phyloP scores from a whole-genome alignment of 2,329 filamentous ascomycete species.

The Trichoderma atroviride region DNA sequence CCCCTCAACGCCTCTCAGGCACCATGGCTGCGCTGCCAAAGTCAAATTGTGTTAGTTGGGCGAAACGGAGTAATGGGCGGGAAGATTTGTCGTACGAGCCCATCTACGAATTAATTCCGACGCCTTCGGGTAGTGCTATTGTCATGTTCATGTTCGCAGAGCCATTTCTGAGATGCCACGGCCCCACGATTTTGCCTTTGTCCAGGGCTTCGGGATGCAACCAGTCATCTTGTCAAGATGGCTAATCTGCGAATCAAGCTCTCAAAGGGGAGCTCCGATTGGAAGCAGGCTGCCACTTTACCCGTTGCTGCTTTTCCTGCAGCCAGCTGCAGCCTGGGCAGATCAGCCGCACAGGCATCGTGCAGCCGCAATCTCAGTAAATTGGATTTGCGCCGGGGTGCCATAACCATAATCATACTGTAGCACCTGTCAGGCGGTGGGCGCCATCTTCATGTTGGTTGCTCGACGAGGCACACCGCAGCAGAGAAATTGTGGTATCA shows the following conservation, averaged over 20 bases:
- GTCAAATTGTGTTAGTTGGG: slow-evolving; percentile 12
- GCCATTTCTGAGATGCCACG: background rate
- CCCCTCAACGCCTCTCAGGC: slow-evolving; percentile 22
- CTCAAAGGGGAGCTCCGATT: background rate
- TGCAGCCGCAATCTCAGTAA: slow-evolving; percentile 24
- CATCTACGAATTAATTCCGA: background rate
- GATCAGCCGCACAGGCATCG: slow-evolving; percentile 21
- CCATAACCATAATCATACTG: background rate
- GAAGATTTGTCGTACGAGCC: background rate
- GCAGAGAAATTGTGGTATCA: background rate
- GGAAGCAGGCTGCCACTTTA: background rate
- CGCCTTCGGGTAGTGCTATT: background rate
- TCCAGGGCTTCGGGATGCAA: background rate
- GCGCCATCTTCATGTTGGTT: background rate
- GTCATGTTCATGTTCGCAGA: background rate
- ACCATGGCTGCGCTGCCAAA: slow-evolving; percentile 21
- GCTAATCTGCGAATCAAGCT: background rate
- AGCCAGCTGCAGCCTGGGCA: slow-evolving; percentile 20
- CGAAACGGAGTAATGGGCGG: background rate
- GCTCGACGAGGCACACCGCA: background rate
- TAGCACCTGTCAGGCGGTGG: slow-evolving; percentile 1
- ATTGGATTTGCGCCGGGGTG: slow-evolving; percentile 8
- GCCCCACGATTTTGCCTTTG: slow-evolving; percentile 18
- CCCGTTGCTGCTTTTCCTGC: slow-evolving; percentile 6
- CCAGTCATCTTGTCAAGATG: slow-evolving; percentile 10